Percentiles rank a stretch among this genome's conserved stretches.
phyloP scores from a whole-genome alignment of 164 flowering plant species.

The Aristolochia californica region DNA sequence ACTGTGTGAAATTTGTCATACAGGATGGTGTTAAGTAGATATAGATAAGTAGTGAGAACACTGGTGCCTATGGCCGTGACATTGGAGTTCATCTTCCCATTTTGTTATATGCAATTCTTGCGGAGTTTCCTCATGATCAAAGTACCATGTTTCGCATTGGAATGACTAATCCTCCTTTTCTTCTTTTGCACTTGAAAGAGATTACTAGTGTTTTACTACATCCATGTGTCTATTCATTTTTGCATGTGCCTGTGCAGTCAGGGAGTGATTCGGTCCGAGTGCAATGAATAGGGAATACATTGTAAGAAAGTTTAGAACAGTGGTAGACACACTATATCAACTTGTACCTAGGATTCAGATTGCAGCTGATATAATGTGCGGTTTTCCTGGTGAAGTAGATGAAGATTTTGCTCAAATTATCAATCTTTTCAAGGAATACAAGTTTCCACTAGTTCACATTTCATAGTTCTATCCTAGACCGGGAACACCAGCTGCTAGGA shows the following conservation, averaged over 20 bases:
- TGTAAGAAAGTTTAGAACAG: conserved; percentile 71
- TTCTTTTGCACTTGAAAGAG: too few species aligned
- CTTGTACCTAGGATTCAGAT: conserved; percentile 98
- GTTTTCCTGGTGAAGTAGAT: background rate
- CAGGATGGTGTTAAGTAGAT: conserved; percentile 88
- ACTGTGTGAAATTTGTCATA: conserved; percentile 72
- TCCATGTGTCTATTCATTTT: conserved; percentile 92
- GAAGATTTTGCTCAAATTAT: background rate
- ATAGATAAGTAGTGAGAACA: conserved; percentile 99
- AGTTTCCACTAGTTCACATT: background rate
- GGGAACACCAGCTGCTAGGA: conserved; percentile 99
- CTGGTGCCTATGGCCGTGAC: conserved; percentile 99
- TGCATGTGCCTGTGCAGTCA: conserved; percentile 97
- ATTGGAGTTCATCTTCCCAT: too few species aligned
- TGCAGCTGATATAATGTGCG: too few species aligned
- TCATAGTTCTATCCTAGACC: background rate
- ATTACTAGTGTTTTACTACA: too few species aligned
- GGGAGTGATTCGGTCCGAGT: conserved; percentile 92
- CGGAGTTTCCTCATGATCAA: too few species aligned
- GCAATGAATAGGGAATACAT: conserved; percentile 98
- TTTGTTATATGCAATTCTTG: too few species aligned
- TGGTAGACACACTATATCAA: conserved; percentile 76
- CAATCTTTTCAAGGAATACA: background rate
- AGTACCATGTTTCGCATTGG: too few species aligned
- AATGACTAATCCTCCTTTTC: too few species aligned